Percentiles rank a stretch among this genome's conserved stretches.
Evolutionary conservation across 352 stramenopile genomes (phyloP).

Genomic region (Phytophthora citricola): DNA sequence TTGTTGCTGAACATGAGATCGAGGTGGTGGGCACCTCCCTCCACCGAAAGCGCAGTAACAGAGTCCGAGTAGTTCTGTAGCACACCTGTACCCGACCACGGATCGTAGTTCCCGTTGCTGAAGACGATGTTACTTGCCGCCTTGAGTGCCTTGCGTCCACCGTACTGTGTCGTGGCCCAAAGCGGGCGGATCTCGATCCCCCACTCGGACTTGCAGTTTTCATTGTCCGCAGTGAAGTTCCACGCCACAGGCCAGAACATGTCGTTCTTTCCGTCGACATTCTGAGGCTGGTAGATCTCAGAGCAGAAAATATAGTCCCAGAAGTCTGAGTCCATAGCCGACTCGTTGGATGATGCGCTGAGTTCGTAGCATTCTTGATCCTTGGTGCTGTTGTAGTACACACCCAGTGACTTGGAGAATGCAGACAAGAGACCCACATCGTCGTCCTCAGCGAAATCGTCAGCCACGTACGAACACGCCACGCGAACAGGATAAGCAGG

Average conservation of each 20-base stretch:
- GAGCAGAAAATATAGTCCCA: slow-evolving; percentile 85
- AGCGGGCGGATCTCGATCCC: slow-evolving; percentile 65
- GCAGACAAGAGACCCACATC: slow-evolving; percentile 49
- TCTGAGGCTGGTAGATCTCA: slow-evolving; percentile 78
- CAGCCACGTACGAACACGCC: slow-evolving; percentile 77
- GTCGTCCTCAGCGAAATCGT: slow-evolving; percentile 42
- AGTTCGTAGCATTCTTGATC: slow-evolving; percentile 65
- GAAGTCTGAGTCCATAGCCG: slow-evolving; percentile 63
- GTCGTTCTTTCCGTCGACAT: slow-evolving; percentile 71
- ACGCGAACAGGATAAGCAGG: slow-evolving; percentile 91
- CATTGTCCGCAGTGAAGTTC: slow-evolving; percentile 71
- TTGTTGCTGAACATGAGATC: slow-evolving; percentile 93
- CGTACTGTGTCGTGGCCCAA: slow-evolving; percentile 79
- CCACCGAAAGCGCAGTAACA: slow-evolving; percentile 73
- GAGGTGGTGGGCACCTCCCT: slow-evolving; percentile 87
- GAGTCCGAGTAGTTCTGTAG: slow-evolving; percentile 68
- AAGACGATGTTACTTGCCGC: slow-evolving; percentile 94
- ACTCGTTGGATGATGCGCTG: slow-evolving; percentile 58
- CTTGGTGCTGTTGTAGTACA: slow-evolving; percentile 83
- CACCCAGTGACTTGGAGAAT: slow-evolving; percentile 64
- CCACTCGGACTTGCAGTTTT: slow-evolving; percentile 69
- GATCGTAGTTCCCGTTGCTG: slow-evolving; percentile 95
- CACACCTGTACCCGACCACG: slow-evolving; percentile 92
- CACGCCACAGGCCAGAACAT: slow-evolving; percentile 88
- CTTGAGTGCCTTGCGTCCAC: slow-evolving; percentile 68